Conservation (phyloP, 495 filamentous ascomycete genomes). For the Podospora appendiculata region DNA sequence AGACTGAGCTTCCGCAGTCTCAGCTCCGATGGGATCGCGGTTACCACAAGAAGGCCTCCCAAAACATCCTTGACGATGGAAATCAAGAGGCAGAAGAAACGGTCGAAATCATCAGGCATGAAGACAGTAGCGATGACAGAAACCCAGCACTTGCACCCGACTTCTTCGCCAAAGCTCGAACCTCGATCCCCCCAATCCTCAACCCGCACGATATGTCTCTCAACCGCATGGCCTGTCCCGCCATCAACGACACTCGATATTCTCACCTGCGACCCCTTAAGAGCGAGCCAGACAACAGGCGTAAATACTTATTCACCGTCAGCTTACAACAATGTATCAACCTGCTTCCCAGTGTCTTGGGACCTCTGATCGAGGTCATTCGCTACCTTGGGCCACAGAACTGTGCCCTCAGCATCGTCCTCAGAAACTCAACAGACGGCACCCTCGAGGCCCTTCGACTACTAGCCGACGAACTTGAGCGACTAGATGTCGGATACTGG, state of each 20-base stretch:
- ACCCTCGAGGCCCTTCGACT: slow-evolving; percentile 38
- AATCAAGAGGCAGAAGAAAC: neutral
- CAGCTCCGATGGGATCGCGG: neutral
- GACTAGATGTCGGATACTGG: neutral
- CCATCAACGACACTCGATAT: neutral
- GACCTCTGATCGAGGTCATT: slow-evolving; percentile 36
- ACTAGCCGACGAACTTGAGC: slow-evolving; percentile 24
- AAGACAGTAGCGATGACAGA: neutral
- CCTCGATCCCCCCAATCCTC: slow-evolving; percentile 1
- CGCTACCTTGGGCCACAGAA: slow-evolving; percentile 37
- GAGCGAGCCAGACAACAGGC: neutral
- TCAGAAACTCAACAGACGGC: slow-evolving; percentile 42
- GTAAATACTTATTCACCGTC: slow-evolving; percentile 41
- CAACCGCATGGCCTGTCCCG: neutral
- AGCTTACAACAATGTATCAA: slow-evolving; percentile 32
- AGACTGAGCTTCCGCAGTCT: too few relatives aligned
- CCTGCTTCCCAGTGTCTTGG: slow-evolving; percentile 40
- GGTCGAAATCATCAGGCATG: neutral
- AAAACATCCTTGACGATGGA: too few relatives aligned
- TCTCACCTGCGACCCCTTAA: neutral
- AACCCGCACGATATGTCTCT: slow-evolving; percentile 1
- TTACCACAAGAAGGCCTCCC: neutral
- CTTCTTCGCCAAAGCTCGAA: neutral
- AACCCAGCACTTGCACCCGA: neutral
- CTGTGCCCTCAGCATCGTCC: slow-evolving; percentile 43